Evolutionary conservation across 108 stramenopile species (phyloP).

Genomic region (Fragilariopsis cylindrus): DNA sequence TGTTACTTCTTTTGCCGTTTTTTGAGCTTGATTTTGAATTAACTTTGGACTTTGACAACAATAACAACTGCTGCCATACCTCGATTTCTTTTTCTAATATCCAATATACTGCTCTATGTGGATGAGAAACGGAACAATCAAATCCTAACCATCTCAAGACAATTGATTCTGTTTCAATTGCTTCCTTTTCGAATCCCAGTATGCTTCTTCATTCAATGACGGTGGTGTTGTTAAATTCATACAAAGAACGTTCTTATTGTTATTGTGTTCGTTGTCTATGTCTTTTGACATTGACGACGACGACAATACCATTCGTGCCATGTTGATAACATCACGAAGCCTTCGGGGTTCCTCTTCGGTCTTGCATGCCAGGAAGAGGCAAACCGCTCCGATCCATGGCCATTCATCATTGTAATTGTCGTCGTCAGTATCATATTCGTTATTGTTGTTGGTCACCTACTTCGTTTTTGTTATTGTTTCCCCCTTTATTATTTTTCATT

Average conservation of each 20-base stretch:
- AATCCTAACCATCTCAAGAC: constrained; percentile 76
- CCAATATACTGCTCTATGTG: constrained; percentile 64
- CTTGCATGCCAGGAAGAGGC: constrained; percentile 76
- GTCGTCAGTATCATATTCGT: neutral
- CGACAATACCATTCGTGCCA: constrained; percentile 49
- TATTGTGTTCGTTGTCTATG: neutral
- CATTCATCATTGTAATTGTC: constrained; percentile 16
- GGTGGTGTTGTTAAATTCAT: constrained; percentile 22
- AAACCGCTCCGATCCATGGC: constrained; percentile 60
- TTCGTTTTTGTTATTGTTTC: constrained; percentile 18
- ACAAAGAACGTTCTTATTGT: neutral
- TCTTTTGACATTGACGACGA: neutral
- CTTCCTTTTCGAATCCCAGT: constrained; percentile 72
- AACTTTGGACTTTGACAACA: no score
- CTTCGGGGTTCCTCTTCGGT: constrained; percentile 74
- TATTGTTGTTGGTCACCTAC: neutral
- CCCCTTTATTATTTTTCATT: neutral
- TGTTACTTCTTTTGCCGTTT: no score
- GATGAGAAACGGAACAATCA: constrained; percentile 69
- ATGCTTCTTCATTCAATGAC: constrained; percentile 50
- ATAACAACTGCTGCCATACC: neutral
- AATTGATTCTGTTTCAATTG: constrained; percentile 68
- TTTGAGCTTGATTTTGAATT: no score
- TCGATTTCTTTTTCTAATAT: constrained; percentile 7
- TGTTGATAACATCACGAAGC: constrained; percentile 80